Evolutionary conservation across 768 basidiomycete genomes (phyloP), one percentile per base, ranked within the genome.

Genomic region (Psilocybe tampanensis): DNA sequence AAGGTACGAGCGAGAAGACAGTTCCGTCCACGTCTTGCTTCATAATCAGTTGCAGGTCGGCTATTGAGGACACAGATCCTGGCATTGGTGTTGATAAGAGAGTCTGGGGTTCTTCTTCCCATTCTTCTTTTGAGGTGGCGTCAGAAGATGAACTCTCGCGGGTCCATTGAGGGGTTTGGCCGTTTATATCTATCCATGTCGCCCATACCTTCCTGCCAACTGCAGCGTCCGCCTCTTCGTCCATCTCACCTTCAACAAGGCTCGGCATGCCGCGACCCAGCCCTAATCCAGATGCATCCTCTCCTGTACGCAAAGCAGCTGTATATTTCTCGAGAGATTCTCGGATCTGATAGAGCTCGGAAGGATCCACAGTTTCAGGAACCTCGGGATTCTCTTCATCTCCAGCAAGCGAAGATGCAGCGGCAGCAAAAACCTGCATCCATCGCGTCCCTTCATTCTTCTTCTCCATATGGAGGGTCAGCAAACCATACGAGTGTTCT

Each of bases 291-390:
- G 80, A 83, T 1, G 76, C 74, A 60, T 88, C 86, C n/a, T 82
- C 77, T 0, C 86, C 84, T 29, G 76, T 78, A 34, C 72, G 74
- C 49, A 91, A 68, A 9, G 86, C 79, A 15, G 81, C 72, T 3
- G 94, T 95, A 74, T 92, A 96, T 71, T 94, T 92, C 69, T 93
- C 92, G 55, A 98, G 75, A 9, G 86, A 75, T 67, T 95, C 92
- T 24, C 90, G 82, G 53, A 97, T 89, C 15, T 80, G 75, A 68
- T 83, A 86, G 32, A 97, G 79, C 64, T 94, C 90, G 0, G 87
- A 89, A 2, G 93, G 88, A 62, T 95, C 90, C 44, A 98, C 76
- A 8, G 93, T 95, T 73, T 98, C 96, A 0, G 88, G 83, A 5
- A 97, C 93, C 47, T 92, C 89, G 0, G 79, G 72, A 49, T 88